Percentiles rank a stretch among this genome's conserved stretches.
These are phyloP conservation scores for Colletotrichum liriopes DNA, from an alignment of 2,329 filamentous ascomycete genomes.

Conservation along the genomic window DNA sequence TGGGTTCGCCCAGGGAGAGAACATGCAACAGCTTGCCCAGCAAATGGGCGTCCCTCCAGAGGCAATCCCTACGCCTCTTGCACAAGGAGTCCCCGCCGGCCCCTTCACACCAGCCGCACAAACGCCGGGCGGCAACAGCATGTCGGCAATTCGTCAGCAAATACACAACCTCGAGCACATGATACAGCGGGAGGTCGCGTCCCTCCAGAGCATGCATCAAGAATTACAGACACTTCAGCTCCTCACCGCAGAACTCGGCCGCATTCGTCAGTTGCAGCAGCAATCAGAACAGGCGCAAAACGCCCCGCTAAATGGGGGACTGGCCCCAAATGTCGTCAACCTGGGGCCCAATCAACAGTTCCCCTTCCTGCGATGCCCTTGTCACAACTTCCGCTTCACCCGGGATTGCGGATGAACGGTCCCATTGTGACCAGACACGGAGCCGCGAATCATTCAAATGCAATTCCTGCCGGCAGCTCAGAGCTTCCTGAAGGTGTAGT, in stretches of 20 bases:
- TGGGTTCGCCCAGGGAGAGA: conserved; percentile 81
- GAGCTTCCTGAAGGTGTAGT: conserved; percentile 76
- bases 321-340: conserved; percentile 44
- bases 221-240: conserved; percentile 79
- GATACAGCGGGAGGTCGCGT: conserved; percentile 77
- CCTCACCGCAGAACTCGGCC: conserved; percentile 77
- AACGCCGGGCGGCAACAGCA: conserved; percentile 48
- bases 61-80: conserved; percentile 41
- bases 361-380: conserved; percentile 34
- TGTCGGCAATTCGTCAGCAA: conserved; percentile 70
- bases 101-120: conserved; percentile 44
- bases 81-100: conserved; percentile 32
- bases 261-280: conserved; percentile 71
- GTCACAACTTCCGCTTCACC: conserved; percentile 34
- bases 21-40: conserved; percentile 78
- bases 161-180: conserved; percentile 78
- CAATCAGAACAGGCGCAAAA: conserved; percentile 49
- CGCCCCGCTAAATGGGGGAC: conserved; percentile 10
- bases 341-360: conserved; percentile 41
- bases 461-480: conserved; percentile 73
- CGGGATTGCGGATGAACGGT: conserved; percentile 54
- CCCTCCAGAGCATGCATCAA: conserved; percentile 74
- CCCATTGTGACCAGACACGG: conserved; percentile 65
- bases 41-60: conserved; percentile 66
- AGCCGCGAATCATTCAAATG: conserved; percentile 59